A percentile compares a stretch with the other conserved stretches of the same genome.
Evolutionary conservation across 1,284 basidiomycete species (phyloP).

Genomic region (Trichosporon asahii): DNA sequence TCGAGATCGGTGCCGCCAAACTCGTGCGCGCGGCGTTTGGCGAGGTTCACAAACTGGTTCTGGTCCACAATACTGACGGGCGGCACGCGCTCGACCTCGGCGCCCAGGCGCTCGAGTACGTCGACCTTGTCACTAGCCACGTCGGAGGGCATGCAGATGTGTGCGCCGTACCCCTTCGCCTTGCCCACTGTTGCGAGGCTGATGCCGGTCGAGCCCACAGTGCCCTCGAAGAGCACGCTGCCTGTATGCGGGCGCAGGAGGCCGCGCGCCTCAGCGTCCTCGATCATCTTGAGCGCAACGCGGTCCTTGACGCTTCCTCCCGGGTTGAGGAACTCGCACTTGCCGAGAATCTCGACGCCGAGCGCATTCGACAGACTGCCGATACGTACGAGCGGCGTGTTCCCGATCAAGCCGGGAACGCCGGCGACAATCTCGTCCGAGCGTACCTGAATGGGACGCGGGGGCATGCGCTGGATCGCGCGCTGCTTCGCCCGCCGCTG

Average conservation of each 20-base stretch:
- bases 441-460: constrained; percentile 68
- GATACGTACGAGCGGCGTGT: constrained; percentile 89
- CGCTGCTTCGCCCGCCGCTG: constrained; percentile 46
- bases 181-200: constrained; percentile 88
- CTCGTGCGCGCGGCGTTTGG: constrained; percentile 66
- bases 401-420: constrained; percentile 82
- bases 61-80: constrained; percentile 88
- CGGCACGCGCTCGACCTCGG: constrained; percentile 76
- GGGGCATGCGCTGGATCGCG: constrained; percentile 49
- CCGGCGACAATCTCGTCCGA: constrained; percentile 67
- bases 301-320: constrained; percentile 98
- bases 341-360: constrained; percentile 77
- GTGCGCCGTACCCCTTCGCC: constrained; percentile 64
- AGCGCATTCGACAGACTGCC: constrained; percentile 84
- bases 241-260: constrained; percentile 80
- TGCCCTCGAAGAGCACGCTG: constrained; percentile 95
- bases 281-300: constrained; percentile 86
- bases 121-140: constrained; percentile 86
- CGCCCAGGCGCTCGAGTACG: constrained; percentile 77
- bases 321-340: constrained; percentile 74
- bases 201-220: constrained; percentile 94
- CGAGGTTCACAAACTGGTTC: constrained; percentile 86
- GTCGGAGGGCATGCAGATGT: constrained; percentile 89
- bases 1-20: constrained; percentile 60
- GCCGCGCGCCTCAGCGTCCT: constrained; percentile 83